phyloP scores from a whole-genome alignment of 305 asterid species.

The Fraxinus ornus region DNA sequence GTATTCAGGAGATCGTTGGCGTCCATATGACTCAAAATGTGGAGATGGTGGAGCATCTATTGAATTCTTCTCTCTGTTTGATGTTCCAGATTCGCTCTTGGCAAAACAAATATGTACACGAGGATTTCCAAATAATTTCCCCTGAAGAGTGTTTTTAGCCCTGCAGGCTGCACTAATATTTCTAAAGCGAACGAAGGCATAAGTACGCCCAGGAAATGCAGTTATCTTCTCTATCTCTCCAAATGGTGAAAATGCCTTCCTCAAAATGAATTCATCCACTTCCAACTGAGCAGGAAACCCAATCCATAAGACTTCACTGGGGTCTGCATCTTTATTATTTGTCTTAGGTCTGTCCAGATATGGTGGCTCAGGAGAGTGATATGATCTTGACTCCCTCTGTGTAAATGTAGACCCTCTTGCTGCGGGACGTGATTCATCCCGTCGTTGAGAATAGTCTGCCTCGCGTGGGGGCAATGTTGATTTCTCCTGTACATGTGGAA shows the following conservation, averaged over 20 bases:
- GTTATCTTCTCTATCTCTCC: constrained; percentile 89
- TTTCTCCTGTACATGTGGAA: constrained; percentile 68
- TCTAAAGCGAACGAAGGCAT: constrained; percentile 82
- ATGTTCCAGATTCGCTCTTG: constrained; percentile 58
- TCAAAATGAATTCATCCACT: constrained; percentile 74
- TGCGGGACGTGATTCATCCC: constrained; percentile 49
- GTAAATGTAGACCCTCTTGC: constrained; percentile 59
- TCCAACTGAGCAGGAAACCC: constrained; percentile 89
- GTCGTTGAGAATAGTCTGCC: constrained; percentile 50
- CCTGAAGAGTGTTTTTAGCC: constrained; percentile 86
- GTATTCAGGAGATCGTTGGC: constrained; percentile 45
- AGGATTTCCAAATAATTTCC: constrained; percentile 84
- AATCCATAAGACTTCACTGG: constrained; percentile 90
- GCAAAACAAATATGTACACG: constrained; percentile 90
- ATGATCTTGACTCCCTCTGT: constrained; percentile 62
- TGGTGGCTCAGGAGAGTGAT: constrained; percentile 50
- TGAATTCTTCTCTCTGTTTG: constrained; percentile 60
- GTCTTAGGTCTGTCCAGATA: constrained; percentile 55
- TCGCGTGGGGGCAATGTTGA: constrained; percentile 49
- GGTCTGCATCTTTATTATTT: constrained; percentile 62
- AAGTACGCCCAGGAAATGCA: constrained; percentile 95
- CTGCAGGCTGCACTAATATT: constrained; percentile 61
- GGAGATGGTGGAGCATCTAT: constrained; percentile 56
- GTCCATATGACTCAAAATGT: constrained; percentile 44
- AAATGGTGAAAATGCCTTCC: constrained; percentile 81